phyloP scores from a whole-genome alignment of 176 grass and related monocot species.

The Carex littledalei region DNA sequence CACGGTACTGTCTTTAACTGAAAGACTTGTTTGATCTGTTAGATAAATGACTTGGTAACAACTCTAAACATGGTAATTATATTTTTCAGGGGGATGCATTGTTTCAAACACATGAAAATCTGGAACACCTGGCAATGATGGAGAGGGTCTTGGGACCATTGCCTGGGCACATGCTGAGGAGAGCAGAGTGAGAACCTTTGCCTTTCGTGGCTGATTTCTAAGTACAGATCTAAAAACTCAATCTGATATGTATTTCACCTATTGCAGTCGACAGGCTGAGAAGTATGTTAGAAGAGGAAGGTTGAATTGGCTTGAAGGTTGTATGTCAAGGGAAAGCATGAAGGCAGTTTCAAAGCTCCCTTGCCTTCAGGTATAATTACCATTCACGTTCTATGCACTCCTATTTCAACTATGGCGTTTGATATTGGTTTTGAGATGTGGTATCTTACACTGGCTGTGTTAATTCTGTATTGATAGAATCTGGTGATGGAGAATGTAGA shows the following conservation, averaged over 20 bases:
- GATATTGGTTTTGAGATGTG: neutral
- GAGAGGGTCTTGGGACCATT: conserved; percentile 36
- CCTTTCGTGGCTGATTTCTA: neutral
- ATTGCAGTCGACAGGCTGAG: conserved; percentile 53
- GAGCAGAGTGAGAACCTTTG: conserved; percentile 26
- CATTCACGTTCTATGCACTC: neutral
- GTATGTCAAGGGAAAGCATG: conserved; percentile 70
- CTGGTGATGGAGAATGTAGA: conserved; percentile 48
- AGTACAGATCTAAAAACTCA: neutral
- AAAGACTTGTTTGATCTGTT: neutral
- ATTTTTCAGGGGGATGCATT: conserved; percentile 36
- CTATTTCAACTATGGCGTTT: neutral
- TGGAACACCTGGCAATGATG: conserved; percentile 54
- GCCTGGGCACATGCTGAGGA: conserved; percentile 31
- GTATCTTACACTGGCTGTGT: neutral
- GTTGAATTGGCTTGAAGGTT: conserved; percentile 88
- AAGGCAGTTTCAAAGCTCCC: conserved; percentile 68
- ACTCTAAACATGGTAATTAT: neutral
- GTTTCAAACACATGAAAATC: conserved; percentile 47
- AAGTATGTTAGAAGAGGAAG: conserved; percentile 75
- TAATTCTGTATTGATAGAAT: conserved; percentile 34
- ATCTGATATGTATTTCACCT: neutral
- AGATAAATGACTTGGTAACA: neutral
- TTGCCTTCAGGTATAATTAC: conserved; percentile 45
- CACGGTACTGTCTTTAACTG: conserved; percentile 38